Evolutionary conservation across 768 basidiomycete species (phyloP).

Genomic region (Xanthoconium purpureum): DNA sequence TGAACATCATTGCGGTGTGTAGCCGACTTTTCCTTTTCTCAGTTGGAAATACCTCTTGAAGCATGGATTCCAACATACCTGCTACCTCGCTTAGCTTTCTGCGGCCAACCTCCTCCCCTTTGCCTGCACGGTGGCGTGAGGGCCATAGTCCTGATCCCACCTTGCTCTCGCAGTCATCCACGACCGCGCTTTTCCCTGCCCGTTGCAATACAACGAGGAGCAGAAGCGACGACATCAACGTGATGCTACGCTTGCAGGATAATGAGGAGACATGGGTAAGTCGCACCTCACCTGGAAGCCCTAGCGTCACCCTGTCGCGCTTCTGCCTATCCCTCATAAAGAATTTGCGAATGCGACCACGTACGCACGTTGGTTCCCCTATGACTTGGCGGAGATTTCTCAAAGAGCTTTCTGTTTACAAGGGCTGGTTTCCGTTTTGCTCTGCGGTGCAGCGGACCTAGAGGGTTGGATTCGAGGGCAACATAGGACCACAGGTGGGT

Average conservation of each 20-base stretch:
- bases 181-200: constrained; percentile 24
- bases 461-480: constrained; percentile 15
- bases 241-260: constrained; percentile 26
- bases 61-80: constrained; percentile 20
- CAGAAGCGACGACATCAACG: constrained; percentile 28
- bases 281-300: constrained; percentile 16
- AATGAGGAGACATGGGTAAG: constrained; percentile 23
- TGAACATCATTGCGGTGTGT: constrained; percentile 6
- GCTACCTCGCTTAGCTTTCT: constrained; percentile 27
- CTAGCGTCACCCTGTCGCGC: constrained; percentile 7
- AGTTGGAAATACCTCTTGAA: constrained; percentile 19
- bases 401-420: constrained; percentile 8
- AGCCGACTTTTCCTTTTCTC: constrained; percentile 4
- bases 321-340: constrained; percentile 19
- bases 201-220: constrained; percentile 20
- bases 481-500: constrained; percentile 24
- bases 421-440: constrained; percentile 16
- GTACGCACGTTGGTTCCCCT: constrained; percentile 17
- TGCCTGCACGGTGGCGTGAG: constrained; percentile 29
- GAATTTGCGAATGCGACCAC: constrained; percentile 21
- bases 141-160: constrained; percentile 18
- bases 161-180: constrained; percentile 21
- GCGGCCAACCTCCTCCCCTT: constrained; percentile 23
- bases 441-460: constrained; percentile 20
- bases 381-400: constrained; percentile 25